Conservation (phyloP, 495 filamentous ascomycete species). For the Halenospora varia region DNA sequence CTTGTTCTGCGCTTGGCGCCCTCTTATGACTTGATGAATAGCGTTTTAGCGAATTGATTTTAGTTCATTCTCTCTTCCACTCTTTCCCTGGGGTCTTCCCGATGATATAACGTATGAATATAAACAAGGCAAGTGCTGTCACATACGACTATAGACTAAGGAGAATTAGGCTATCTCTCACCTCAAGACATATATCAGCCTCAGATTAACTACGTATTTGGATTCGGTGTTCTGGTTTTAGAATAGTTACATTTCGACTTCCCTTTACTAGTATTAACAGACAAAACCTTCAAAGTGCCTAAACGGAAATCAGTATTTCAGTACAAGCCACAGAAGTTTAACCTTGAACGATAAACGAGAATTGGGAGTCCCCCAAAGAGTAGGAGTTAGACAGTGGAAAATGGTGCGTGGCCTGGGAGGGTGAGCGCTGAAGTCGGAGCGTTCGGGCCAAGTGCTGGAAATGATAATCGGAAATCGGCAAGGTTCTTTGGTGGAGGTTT, state of each 20-base stretch:
- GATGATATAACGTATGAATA: not conserved
- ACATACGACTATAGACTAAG: not conserved
- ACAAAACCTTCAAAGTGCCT: not conserved
- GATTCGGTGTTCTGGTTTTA: not conserved
- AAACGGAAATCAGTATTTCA: not conserved
- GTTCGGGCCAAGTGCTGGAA: not conserved
- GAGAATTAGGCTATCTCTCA: not conserved
- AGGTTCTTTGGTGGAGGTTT: too few species aligned
- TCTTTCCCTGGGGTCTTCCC: too few species aligned
- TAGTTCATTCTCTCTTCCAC: not conserved
- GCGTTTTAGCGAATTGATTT: constrained; percentile 16
- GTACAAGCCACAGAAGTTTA: not conserved
- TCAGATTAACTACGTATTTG: not conserved
- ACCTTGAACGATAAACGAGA: not conserved
- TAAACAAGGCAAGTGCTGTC: not conserved
- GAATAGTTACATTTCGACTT: not conserved
- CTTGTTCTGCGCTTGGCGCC: not conserved
- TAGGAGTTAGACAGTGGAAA: not conserved
- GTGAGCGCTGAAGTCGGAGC: not conserved
- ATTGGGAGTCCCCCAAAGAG: not conserved
- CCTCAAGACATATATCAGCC: not conserved
- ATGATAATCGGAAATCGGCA: not conserved
- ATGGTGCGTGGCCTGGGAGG: not conserved
- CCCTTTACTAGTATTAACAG: not conserved
- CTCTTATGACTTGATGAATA: constrained; percentile 22